Evolutionary conservation across 495 filamentous ascomycete species (phyloP), one percentile per base, ranked within the genome.

Genomic region (Neurospora sp.): DNA sequence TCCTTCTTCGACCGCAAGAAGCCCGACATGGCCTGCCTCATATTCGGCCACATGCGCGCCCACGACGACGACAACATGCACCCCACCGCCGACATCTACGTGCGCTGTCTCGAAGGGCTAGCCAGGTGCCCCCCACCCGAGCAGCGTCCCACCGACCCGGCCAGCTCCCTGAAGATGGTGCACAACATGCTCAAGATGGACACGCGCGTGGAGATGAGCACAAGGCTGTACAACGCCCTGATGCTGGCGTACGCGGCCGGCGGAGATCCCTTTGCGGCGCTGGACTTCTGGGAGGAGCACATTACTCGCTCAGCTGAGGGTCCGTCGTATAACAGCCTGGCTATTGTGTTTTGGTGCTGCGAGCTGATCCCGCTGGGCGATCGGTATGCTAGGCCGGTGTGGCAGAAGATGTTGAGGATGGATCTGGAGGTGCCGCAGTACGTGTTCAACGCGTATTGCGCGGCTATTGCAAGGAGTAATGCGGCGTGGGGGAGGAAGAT

Each of bases 181-280:
- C 92, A 96, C 79, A 97, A 97, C 77, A 94, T 96, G 88, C 85
- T 97, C 69, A 97, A 97, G 81, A 89, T 98, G 75, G 96, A 98
- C 82, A 83, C 89, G 10, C 85, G 88, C 59, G 85, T 98, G 42
- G 90, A 96, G 73, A 85, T 91, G 18, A 90, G 89, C 78, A 98
- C 95, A 2, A 83, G 83, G 69, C 79, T 98, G 1, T 85, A 89
- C 70, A 97, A 97, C 76, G 87, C 90, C 0, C 83, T 99, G 37
- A 97, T 99, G 92, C 84, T 94, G 37, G 96, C 91, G 0, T 95
- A 96, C 77, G 86, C 87, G 3, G 86, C 87, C 1, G 92, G 90
- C 78, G 92, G 86, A 1, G 84, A 89, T 70, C 84, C 90, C 0
- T 80, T 86, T 71, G 86, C 87, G 44, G 92, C 91, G 16, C 84